Evolutionary conservation across 2,329 filamentous ascomycete genomes (phyloP).

Genomic region (Immersiporthe knoxdaviesiana): DNA sequence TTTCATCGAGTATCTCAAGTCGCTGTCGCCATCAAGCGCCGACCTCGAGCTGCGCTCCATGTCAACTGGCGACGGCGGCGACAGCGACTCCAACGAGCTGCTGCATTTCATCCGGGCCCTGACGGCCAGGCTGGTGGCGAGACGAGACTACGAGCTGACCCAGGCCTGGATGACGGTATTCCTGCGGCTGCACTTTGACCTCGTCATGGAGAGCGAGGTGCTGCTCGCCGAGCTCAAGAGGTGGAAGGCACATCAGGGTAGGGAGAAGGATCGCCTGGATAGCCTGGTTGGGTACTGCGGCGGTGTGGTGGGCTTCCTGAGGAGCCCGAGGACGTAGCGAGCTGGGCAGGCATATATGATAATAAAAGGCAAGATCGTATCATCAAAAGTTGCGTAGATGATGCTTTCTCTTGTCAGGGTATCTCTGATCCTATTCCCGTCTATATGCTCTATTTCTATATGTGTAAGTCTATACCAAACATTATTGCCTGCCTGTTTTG

Average conservation of each 20-base stretch:
- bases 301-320: constrained; percentile 82
- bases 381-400: too few relatives aligned
- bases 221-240: constrained; percentile 63
- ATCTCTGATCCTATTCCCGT: not conserved
- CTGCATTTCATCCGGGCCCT: constrained; percentile 80
- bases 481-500: not conserved
- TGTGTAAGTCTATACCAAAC: not conserved
- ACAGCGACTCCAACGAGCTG: constrained; percentile 67
- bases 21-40: constrained; percentile 79
- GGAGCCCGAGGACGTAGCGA: constrained; percentile 58
- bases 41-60: constrained; percentile 91
- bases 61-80: constrained; percentile 47
- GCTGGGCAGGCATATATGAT: not conserved
- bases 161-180: constrained; percentile 99
- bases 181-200: constrained; percentile 72
- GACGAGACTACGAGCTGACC: constrained; percentile 87
- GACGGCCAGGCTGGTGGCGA: constrained; percentile 67
- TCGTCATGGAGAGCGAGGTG: constrained; percentile 53
- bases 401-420: not conserved
- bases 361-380: too few relatives aligned
- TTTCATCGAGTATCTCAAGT: constrained; percentile 79
- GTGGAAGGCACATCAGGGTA: constrained; percentile 75
- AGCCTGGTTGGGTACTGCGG: constrained; percentile 84
- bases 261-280: constrained; percentile 71
- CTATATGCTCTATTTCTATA: not conserved